Evolutionary conservation across 192 early-diverging fungal genomes (phyloP).

Genomic region (Podila verticillata): DNA sequence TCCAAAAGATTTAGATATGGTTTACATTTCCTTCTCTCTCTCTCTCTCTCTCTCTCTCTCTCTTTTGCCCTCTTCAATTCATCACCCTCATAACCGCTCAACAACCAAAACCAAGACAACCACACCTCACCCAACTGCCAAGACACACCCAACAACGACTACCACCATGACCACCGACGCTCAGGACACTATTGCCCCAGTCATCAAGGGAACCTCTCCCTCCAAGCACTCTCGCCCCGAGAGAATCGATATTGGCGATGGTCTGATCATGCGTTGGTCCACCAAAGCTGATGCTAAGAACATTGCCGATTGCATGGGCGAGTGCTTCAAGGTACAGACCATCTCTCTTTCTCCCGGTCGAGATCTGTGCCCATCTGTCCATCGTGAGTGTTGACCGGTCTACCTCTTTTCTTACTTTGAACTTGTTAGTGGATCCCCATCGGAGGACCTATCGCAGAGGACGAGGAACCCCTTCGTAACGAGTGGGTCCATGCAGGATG

Average conservation of each 20-base stretch:
- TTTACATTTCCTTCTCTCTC: no score
- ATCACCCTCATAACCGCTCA: no score
- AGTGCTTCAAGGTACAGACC: not conserved
- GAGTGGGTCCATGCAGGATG: not conserved
- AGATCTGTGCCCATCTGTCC: not conserved
- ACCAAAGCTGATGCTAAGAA: not conserved
- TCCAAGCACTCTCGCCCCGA: not conserved
- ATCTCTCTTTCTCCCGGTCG: not conserved
- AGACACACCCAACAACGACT: no score
- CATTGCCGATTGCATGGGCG: not conserved
- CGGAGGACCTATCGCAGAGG: not conserved
- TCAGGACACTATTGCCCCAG: not conserved
- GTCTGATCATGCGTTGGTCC: constrained; percentile 8
- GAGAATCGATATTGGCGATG: constrained; percentile 2
- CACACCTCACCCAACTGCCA: no score
- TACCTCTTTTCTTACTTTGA: not conserved
- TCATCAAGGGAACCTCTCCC: not conserved
- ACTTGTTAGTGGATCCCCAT: not conserved
- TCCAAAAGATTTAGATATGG: no score
- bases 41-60: no score
- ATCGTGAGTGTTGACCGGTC: not conserved
- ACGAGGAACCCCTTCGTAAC: not conserved
- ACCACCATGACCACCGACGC: not conserved
- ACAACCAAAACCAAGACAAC: no score
- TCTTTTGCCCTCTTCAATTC: no score